Base-by-base conservation (phyloP, 2,329 filamentous ascomycete species). In the Aspergillus niger region DNA sequence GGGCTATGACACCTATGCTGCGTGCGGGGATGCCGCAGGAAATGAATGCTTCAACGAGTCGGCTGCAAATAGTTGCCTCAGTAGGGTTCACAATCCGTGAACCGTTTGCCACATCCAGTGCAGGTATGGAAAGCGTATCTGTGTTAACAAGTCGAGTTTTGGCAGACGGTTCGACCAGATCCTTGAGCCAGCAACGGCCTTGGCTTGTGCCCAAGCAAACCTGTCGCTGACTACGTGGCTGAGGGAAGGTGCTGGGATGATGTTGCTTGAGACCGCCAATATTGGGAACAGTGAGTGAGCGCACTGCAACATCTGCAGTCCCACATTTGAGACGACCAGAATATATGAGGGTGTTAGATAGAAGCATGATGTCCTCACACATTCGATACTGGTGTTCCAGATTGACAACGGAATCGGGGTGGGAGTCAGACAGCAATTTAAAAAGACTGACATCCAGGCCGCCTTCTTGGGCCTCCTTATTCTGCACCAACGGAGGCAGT, bases 331-430 rank as follows among this genome's bases (percentile, higher is more conserved):
- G 83, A 38, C 88, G 86, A 4, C 93, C 94, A n/a, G 89, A 83
- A 78, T 99, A 99, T 69, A 99, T 97, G 58, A 99, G 84, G 1
- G 86, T 90, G 75, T 97, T 99, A 64, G 92, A 96, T 13, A 99
- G 84, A 2, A 89, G 85, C 94, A 98, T 98, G 62, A 99, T 91
- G 63, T 99, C 95, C 67, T 95, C 91, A 70, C 92, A 97, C 95
- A 99, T 99, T 63, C 95, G 91, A 73, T 99, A 99, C 74, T 99
- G 95, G 70, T 97, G 92, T 69, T 95, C 92, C 1, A 99, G 85
- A 64, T 91, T 96, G 63, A 96, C 91, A 2, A 99, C 93, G 0
- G 92, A 92, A 50, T 87, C 81, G 0, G 95, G 93, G 64, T 98
- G 93, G 0, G 86, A 85, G 70, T 98, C 95, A 1, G 92, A 97